phyloP scores from a whole-genome alignment of 148 eudicot genomes.

The Euryodendron excelsum region DNA sequence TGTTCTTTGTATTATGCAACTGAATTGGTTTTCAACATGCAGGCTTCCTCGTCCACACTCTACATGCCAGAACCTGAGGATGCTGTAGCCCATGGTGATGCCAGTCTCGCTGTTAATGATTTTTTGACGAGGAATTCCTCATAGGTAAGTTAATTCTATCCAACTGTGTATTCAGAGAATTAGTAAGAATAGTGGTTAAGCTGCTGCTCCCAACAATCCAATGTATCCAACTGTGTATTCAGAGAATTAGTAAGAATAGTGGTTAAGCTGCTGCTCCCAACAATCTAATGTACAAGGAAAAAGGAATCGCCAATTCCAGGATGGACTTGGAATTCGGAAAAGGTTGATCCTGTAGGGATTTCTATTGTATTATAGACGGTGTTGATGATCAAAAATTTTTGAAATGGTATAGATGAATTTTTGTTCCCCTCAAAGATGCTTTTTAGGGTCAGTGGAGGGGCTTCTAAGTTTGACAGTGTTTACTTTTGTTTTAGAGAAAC shows the following conservation, averaged over 20 bases:
- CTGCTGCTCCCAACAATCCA: no score
- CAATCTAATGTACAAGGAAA: background rate
- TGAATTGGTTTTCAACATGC: conserved; percentile 15
- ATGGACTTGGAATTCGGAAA: background rate
- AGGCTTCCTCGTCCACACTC: conserved; percentile 76
- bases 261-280: no score
- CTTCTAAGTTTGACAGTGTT: background rate
- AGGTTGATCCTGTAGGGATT: background rate
- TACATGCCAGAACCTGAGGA: conserved; percentile 96
- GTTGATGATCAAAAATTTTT: background rate
- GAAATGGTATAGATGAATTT: background rate
- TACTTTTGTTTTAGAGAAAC: background rate
- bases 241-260: background rate
- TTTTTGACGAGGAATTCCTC: conserved; percentile 68
- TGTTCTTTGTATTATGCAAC: no score
- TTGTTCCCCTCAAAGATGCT: background rate
- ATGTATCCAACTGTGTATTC: background rate
- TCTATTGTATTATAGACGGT: background rate
- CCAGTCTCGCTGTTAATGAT: conserved; percentile 88
- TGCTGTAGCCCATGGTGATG: conserved; percentile 94
- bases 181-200: no score
- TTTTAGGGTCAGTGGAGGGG: background rate
- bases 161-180: background rate
- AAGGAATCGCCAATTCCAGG: background rate
- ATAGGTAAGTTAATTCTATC: conserved; percentile 20